These are phyloP conservation scores for Podospora sp. DNA, from an alignment of 495 filamentous ascomycete species.

Conservation along the genomic window DNA sequence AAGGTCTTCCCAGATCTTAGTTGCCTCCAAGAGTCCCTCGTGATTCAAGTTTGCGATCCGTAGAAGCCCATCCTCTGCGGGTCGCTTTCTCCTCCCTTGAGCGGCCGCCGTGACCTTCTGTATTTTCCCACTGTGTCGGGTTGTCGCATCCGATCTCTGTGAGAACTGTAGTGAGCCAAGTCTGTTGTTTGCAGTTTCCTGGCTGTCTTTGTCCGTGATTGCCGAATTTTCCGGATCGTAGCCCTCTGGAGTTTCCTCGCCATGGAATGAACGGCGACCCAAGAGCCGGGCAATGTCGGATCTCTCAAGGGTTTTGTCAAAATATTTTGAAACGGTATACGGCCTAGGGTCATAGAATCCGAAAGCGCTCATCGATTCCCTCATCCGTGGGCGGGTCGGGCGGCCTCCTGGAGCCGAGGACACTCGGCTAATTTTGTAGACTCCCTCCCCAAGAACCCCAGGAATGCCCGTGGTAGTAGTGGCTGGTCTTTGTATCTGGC, in stretches of 20 bases:
- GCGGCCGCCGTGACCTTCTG: not conserved
- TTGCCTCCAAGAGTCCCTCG: constrained; percentile 27
- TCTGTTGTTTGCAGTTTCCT: too few relatives aligned
- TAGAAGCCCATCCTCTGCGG: constrained; percentile 2
- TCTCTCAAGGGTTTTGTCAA: constrained; percentile 24
- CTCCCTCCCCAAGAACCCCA: constrained; percentile 28
- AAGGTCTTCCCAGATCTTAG: constrained; percentile 31
- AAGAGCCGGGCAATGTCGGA: constrained; percentile 8
- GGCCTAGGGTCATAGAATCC: not conserved
- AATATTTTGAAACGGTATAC: constrained; percentile 24
- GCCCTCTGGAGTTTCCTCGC: not conserved
- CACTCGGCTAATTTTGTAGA: constrained; percentile 36
- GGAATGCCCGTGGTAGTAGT: constrained; percentile 28
- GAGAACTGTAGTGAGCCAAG: not conserved
- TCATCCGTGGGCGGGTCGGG: constrained; percentile 13
- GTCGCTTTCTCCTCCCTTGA: not conserved
- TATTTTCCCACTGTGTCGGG: not conserved
- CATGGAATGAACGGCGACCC: not conserved
- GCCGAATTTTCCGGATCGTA: too few relatives aligned
- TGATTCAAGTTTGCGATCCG: constrained; percentile 21
- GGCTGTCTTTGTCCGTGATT: too few relatives aligned
- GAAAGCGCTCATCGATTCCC: constrained; percentile 12
- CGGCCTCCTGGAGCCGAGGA: constrained; percentile 17
- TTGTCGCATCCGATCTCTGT: not conserved
- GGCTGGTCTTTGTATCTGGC: constrained; percentile 20